Evolutionary conservation across 2,329 filamentous ascomycete genomes (phyloP).

Genomic region (Scleromitrula shiraiana): DNA sequence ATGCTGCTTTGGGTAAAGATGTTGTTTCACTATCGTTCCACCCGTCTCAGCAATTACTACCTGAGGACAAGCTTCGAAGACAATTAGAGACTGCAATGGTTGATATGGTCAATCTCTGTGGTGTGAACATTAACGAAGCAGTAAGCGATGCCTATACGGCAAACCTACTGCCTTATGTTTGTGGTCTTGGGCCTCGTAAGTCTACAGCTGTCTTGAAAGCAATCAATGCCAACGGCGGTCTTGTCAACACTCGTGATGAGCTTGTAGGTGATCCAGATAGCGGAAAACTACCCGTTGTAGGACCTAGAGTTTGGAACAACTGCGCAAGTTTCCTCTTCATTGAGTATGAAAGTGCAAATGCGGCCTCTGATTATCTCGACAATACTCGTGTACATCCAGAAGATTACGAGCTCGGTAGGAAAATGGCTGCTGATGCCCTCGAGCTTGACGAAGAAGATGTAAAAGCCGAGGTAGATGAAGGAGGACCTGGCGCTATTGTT

Average conservation of each 20-base stretch:
- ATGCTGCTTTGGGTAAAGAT: conserved; percentile 84
- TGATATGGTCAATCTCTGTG: conserved; percentile 95
- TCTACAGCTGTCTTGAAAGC: conserved; percentile 78
- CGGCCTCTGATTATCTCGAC: conserved; percentile 83
- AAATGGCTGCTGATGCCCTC: conserved; percentile 95
- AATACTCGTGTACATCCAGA: conserved; percentile 97
- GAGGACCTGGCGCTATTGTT: conserved; percentile 82
- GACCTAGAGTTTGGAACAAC: conserved; percentile 89
- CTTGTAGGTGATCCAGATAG: conserved; percentile 82
- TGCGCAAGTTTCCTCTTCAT: conserved; percentile 94
- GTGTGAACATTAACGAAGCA: conserved; percentile 91
- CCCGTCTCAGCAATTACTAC: conserved; percentile 78
- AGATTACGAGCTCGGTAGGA: conserved; percentile 94
- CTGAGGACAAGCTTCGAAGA: conserved; percentile 77
- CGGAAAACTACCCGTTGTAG: conserved; percentile 70
- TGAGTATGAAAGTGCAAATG: conserved; percentile 74
- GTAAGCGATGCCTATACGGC: conserved; percentile 73
- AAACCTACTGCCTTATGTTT: conserved; percentile 82
- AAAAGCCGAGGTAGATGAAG: conserved; percentile 86
- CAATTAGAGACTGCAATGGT: conserved; percentile 94
- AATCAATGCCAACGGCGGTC: conserved; percentile 83
- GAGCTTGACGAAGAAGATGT: conserved; percentile 98
- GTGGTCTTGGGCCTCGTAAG: conserved; percentile 86
- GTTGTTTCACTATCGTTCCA: conserved; percentile 83
- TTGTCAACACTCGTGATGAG: conserved; percentile 76